phyloP scores from a whole-genome alignment of 257 asterid species.

The Craterostigma plantagineum region DNA sequence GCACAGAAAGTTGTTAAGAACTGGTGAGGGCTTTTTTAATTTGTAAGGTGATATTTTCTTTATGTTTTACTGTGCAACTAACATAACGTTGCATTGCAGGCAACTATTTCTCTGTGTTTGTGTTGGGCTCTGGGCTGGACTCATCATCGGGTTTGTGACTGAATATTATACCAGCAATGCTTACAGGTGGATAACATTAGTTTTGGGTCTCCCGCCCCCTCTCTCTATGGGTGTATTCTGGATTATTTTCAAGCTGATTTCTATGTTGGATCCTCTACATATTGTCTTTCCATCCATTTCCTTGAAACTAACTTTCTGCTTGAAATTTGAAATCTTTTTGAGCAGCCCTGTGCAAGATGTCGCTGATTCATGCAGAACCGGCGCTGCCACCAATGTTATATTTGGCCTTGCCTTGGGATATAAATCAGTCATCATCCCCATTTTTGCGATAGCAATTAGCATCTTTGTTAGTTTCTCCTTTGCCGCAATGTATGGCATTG shows the following conservation, averaged over 20 bases:
- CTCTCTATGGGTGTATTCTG: no score
- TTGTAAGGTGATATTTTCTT: no score
- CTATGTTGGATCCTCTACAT: not conserved
- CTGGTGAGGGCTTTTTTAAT: constrained; percentile 28
- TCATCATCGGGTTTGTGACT: constrained; percentile 49
- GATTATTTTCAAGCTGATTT: no score
- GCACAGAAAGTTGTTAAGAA: constrained; percentile 50
- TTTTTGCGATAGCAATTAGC: constrained; percentile 48
- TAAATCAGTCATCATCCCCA: constrained; percentile 58
- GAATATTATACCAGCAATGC: constrained; percentile 65
- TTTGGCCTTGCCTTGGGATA: constrained; percentile 69
- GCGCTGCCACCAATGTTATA: constrained; percentile 60
- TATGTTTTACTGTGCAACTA: not conserved
- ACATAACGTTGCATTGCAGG: constrained; percentile 17
- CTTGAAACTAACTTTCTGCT: not conserved
- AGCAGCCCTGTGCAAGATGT: constrained; percentile 45
- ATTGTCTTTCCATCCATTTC: not conserved
- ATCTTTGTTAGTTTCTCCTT: constrained; percentile 50
- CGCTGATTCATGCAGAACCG: constrained; percentile 71
- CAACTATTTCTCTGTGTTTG: constrained; percentile 43
- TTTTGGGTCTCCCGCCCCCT: no score
- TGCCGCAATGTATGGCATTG: constrained; percentile 67
- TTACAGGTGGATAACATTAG: constrained; percentile 40
- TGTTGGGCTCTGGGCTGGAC: constrained; percentile 72
- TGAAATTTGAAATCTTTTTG: not conserved